Evolutionary conservation across 2,329 filamentous ascomycete species (phyloP), one percentile per base, ranked within the genome.

Genomic region (Emericellopsis atlantica): DNA sequence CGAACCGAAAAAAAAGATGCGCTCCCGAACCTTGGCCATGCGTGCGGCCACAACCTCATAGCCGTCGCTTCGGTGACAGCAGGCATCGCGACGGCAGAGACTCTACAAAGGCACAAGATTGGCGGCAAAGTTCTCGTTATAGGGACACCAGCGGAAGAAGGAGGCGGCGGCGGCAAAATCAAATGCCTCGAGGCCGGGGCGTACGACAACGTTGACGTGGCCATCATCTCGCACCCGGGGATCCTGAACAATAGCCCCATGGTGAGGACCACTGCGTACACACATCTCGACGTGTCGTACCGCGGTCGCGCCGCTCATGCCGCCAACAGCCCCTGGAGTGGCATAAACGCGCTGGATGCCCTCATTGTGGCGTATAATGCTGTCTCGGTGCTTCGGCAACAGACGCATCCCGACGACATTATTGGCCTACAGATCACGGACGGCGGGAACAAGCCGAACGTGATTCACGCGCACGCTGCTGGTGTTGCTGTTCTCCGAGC

Each of bases 21-120:
- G 4, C 57, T 74, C 4, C 65, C 69, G 1, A 63, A 59, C 2
- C 60, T 73, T 7, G 69, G 69, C 31, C 70, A 74, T 47, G 68
- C 69, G 7, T 75, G 71, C 42, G 71, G 72, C 4, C 71, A 74
- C 53, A 74, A 74, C 45, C 59, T 73, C 32, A 73, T 74, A 41
- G 68, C 69, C 5, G 66, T 60, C 0, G 61, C 66, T 3, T 70
- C 68, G 0, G 52, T 72, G 9, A 61, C 66, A 1, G 67, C 56
- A 3, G 67, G 61, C 14, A 26, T 50, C 12, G 48, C 42, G 0
- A 44, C 49, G 3, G 48, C 49, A 5, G 45, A 51, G 8, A 31
- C 41, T 2, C 38, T 54, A 4, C 40, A 39, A 1, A 32, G 43
- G 2, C 11, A 32, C 2, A 31, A 42, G 0, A 11, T 46, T 6